phyloP scores from a whole-genome alignment of 176 grass and related monocot species.

The Alopecurus myosuroides region DNA sequence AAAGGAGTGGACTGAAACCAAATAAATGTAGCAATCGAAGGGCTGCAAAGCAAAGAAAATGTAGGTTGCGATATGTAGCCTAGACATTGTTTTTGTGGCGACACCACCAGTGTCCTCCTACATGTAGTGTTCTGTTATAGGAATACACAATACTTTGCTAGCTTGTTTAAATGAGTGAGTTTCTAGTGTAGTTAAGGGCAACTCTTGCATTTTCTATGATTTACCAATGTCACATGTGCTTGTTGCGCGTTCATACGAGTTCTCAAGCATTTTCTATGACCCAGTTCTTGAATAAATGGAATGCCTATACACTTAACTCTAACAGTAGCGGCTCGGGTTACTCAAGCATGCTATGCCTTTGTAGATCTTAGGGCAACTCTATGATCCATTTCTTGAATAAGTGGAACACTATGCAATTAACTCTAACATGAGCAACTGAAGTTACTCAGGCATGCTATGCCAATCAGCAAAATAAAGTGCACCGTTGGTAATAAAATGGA shows the following conservation, averaged over 20 bases:
- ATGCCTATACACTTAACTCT: background rate
- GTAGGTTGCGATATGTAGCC: too few species aligned
- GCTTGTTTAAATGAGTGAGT: background rate
- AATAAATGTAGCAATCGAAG: too few species aligned
- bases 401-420: too few species aligned
- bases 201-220: background rate
- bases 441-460: too few species aligned
- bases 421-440: too few species aligned
- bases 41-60: too few species aligned
- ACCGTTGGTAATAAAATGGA: conserved; percentile 1
- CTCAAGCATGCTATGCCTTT: conserved; percentile 10
- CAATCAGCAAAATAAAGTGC: conserved; percentile 7
- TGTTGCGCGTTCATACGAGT: background rate
- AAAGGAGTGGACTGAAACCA: too few species aligned
- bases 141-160: background rate
- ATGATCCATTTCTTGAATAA: too few species aligned
- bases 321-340: background rate
- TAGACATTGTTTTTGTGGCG: background rate
- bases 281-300: background rate
- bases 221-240: background rate
- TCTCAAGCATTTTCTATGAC: too few species aligned
- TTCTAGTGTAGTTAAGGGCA: background rate
- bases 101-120: background rate
- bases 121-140: conserved; percentile 4
- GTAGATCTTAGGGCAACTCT: too few species aligned